Percentiles rank a stretch among this genome's conserved stretches.
These are phyloP conservation scores for Pouteria glomerata DNA, from an alignment of 148 eudicot species.

Conservation along the genomic window DNA sequence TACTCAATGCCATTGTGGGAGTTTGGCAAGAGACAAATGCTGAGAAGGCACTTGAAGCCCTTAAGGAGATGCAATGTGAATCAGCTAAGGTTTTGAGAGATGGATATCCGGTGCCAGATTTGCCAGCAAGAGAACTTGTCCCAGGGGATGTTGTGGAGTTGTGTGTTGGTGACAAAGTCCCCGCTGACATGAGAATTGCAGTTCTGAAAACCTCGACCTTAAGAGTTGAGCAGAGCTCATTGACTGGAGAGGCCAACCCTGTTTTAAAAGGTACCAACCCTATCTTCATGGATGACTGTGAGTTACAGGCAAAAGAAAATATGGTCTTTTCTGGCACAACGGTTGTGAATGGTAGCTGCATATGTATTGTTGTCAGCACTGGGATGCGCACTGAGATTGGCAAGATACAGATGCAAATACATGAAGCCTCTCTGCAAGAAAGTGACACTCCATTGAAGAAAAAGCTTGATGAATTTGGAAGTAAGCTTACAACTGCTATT, in stretches of 20 bases:
- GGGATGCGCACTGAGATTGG: neutral
- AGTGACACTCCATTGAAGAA: neutral
- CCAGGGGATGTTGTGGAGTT: neutral
- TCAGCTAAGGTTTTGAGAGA: conserved; percentile 20
- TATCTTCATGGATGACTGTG: neutral
- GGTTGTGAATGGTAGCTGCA: neutral
- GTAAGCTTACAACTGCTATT: neutral
- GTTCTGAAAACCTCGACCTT: neutral
- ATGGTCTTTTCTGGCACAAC: neutral
- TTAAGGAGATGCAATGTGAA: conserved; percentile 26
- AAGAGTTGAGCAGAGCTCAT: neutral
- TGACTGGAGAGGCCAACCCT: neutral
- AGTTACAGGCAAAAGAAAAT: neutral
- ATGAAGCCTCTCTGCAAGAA: neutral
- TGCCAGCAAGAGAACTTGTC: conserved; percentile 23
- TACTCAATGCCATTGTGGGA: conserved; percentile 25
- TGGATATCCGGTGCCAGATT: neutral
- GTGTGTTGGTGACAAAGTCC: neutral
- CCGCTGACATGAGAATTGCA: neutral
- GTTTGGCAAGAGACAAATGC: conserved; percentile 32
- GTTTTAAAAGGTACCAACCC: neutral
- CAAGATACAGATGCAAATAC: neutral
- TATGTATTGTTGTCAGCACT: neutral
- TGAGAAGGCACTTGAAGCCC: conserved; percentile 26
- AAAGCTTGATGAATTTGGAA: neutral